Evolutionary conservation across 164 flowering plant genomes (phyloP), one percentile per base, ranked within the genome.

Genomic region (Liriodendron chinense): DNA sequence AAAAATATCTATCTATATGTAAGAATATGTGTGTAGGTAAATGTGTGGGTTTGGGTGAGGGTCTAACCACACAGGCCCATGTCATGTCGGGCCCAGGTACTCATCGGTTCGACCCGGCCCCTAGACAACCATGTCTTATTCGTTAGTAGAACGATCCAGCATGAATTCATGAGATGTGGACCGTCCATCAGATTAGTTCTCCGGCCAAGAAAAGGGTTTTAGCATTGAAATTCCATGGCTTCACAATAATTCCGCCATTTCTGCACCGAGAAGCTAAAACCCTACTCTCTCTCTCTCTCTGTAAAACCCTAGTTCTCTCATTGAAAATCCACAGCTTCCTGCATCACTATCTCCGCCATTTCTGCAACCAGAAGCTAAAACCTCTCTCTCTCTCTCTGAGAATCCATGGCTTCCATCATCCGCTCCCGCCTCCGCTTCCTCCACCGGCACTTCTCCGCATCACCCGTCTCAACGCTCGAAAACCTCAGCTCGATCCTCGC

Each of bases 401-500:
- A 25, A 12, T 16, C 25, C 20, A 69, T 69, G 71, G 25, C 71
- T 69, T 47, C 53, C 25, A 18, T 47, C 57, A 53, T 53, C 59
- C 18, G 59, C 18, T n/a, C 71, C 43, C 56, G 71, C 53, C 22
- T 47, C 56, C 71, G 71, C 14, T 24, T 69, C 57, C 18, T 50
- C 25, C 71, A 26, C 26, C 56, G 71, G 24, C 71, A n/a, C 8
- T 71, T 57, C 75, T 34, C 70, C 43, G 68, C 13, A 22, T 23
- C 66, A 2, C 18, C 65, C 20, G 6, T 24, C 22, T 28, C 74
- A 9, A 47, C 74, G 18, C 13, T 2, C 3, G 47, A 23, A 34
- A 74, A 67, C 66, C 61, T 43, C 50, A 16, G 22, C 7, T 48
- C 28, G 24, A 6, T 34, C 1, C 90, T 93, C 43, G 79, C 77